phyloP scores from a whole-genome alignment of 805 yeast genomes.

The Ogataea trehaloabstinens region DNA sequence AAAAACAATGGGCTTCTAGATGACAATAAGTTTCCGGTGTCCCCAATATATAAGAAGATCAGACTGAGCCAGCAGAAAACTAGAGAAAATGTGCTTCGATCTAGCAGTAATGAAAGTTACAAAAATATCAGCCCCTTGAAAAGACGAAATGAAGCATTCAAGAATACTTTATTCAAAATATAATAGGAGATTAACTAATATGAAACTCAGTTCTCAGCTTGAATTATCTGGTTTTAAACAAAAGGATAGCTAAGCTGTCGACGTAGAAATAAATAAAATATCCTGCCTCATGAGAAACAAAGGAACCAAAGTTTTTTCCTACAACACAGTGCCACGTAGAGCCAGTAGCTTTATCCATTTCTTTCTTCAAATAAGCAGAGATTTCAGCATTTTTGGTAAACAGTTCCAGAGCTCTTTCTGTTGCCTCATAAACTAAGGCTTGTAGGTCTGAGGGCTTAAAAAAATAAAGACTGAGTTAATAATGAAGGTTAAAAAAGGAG shows the following conservation, averaged over 20 bases:
- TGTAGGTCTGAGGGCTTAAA: conserved; percentile 56
- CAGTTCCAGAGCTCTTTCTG: conserved; percentile 42
- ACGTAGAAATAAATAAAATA: conserved; percentile 68
- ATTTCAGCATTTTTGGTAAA: conserved; percentile 56
- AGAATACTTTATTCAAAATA: conserved; percentile 18
- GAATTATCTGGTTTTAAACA: conserved; percentile 63
- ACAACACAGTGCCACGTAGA: conserved; percentile 81
- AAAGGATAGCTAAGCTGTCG: conserved; percentile 63
- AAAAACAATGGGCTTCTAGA: conserved; percentile 5
- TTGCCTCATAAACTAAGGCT: conserved; percentile 44
- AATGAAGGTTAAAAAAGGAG: too few species aligned
- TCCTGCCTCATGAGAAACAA: conserved; percentile 75
- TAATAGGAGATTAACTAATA: conserved; percentile 1
- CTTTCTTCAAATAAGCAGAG: conserved; percentile 63
- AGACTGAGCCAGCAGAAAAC: conserved; percentile 12
- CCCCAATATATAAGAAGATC: conserved; percentile 22
- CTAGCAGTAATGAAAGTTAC: conserved; percentile 3
- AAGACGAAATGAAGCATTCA: conserved; percentile 17
- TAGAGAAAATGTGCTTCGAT: conserved; percentile 2
- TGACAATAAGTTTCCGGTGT: conserved; percentile 6
- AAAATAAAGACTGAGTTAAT: conserved; percentile 1
- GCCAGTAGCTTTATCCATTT: conserved; percentile 61
- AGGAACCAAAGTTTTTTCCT: conserved; percentile 76
- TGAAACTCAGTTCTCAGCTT: neutral
- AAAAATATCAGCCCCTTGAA: conserved; percentile 24